Evolutionary conservation across 768 basidiomycete species (phyloP).

Genomic region (Termitomyces titanicus): DNA sequence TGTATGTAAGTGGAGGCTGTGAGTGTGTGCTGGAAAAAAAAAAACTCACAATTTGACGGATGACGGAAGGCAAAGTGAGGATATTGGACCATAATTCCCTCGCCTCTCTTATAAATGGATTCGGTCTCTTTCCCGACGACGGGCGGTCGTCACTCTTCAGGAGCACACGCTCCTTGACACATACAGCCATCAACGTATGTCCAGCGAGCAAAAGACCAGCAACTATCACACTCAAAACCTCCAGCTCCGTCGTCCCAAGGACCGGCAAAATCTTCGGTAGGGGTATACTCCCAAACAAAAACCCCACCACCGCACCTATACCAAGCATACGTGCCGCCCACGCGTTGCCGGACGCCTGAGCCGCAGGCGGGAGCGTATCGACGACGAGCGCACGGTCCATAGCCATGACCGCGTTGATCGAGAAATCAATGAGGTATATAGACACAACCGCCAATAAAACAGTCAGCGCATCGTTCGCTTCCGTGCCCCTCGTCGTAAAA

Average conservation of each 20-base stretch:
- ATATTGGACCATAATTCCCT: slow-evolving; percentile 72
- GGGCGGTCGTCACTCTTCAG: slow-evolving; percentile 25
- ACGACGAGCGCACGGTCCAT: slow-evolving; percentile 89
- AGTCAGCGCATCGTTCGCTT: slow-evolving; percentile 61
- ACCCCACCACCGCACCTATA: slow-evolving; percentile 80
- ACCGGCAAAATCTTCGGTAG: slow-evolving; percentile 68
- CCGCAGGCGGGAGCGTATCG: slow-evolving; percentile 69
- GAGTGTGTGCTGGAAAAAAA: slow-evolving; percentile 10
- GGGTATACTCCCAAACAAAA: slow-evolving; percentile 83
- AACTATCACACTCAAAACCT: slow-evolving; percentile 78
- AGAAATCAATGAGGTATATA: slow-evolving; percentile 54
- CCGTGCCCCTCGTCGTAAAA: slow-evolving; percentile 30
- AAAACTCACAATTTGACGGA: slow-evolving; percentile 70
- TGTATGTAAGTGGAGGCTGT: not conserved
- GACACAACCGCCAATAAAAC: slow-evolving; percentile 69
- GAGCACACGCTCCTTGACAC: slow-evolving; percentile 74
- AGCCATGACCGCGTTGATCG: slow-evolving; percentile 71
- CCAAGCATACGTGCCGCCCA: slow-evolving; percentile 96
- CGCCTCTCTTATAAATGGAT: slow-evolving; percentile 40
- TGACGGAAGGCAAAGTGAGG: slow-evolving; percentile 63
- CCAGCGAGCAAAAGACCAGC: slow-evolving; percentile 60
- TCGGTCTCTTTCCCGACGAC: slow-evolving; percentile 21
- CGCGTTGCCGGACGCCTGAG: slow-evolving; percentile 85
- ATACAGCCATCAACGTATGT: slow-evolving; percentile 57
- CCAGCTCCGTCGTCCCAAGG: slow-evolving; percentile 74